Base-by-base conservation (phyloP, 139 green algal species). In the Chlamydomonas urium region DNA sequence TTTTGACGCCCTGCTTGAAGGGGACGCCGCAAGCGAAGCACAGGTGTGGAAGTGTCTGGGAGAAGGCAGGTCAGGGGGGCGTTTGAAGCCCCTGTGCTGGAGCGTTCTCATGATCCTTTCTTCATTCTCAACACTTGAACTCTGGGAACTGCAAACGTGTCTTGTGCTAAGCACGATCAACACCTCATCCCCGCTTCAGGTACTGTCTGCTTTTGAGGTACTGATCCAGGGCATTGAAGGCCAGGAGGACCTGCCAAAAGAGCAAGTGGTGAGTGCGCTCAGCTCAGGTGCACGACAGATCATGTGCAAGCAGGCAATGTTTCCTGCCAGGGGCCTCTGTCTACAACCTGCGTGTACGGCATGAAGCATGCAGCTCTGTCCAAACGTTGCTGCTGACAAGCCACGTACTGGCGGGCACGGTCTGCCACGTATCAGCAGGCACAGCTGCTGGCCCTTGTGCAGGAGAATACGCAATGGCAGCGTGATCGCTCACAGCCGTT, bases 191-290 rank as follows among this genome's bases (percentile, higher is more conserved):
- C 45, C 21, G 45, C 17, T 21, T 45, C 37, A 58, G 24, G 63
- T 71, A 14, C 38, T 71, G 63, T 32, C 38, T 35, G 37, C 63
- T 3, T 71, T 71, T 35, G 63, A 71, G 38, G 63, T 35, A 32
- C 24, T 71, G 37, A 26, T 71, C 6, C 37, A 56, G 38, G 63
- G 63, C 37, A 23, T 56, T 8, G 63, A 71, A 6, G 63, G 63
- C 31, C 37, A 71, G 63, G 63, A 71, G 63, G 63, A 71, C 5
- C 37, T 23, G 4, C 32, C 32, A 6, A 21, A 8, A 45, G 60
- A 24, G 60, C n/a, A 34, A 14, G 10, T 14, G 42, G 42, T 50
- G 5, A 17, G 53, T 17, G 53, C 19, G 53, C 53, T 62, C 10
- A 17, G 53, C 53, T 50, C 10, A 50, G 42, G 42, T 8, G 14